Conservation (phyloP, 225 moss, liverwort and hornwort genomes). For the Bryoerythrophyllum caledonicum region DNA sequence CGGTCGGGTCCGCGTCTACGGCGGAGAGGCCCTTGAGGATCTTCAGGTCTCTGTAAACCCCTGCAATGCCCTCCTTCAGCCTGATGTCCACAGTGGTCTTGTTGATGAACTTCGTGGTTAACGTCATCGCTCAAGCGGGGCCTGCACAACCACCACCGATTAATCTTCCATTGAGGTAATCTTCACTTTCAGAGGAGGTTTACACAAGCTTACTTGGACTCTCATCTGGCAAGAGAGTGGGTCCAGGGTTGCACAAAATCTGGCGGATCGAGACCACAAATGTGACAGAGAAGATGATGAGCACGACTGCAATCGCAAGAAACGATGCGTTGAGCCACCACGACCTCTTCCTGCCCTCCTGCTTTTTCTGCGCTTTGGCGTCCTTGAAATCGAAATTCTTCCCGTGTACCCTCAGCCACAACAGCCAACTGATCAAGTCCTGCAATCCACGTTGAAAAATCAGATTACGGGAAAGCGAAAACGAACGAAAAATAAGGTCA, state of each 20-base stretch:
- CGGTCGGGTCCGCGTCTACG: background rate
- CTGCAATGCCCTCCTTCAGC: slow-evolving; percentile 33
- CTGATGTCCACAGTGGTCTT: slow-evolving; percentile 7
- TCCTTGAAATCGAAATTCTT: slow-evolving; percentile 7
- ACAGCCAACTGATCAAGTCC: slow-evolving; percentile 18
- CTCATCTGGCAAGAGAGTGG: background rate
- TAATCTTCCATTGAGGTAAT: background rate
- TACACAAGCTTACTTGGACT: background rate
- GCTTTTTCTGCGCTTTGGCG: background rate
- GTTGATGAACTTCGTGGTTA: slow-evolving; percentile 29
- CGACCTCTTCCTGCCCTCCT: background rate
- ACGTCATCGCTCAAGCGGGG: slow-evolving; percentile 4
- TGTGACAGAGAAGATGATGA: slow-evolving; percentile 26
- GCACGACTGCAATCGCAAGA: slow-evolving; percentile 1
- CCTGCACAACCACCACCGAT: slow-evolving; percentile 1
- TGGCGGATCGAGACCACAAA: slow-evolving; percentile 37
- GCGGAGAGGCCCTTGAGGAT: background rate
- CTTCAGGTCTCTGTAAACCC: slow-evolving; percentile 18
- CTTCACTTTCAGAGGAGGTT: background rate
- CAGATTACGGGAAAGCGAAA: too few relatives aligned
- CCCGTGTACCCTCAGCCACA: slow-evolving; percentile 17
- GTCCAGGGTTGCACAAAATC: slow-evolving; percentile 40
- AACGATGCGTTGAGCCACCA: slow-evolving; percentile 28
- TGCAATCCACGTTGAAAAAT: background rate
- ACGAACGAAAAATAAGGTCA: background rate